Evolutionary conservation across 768 basidiomycete genomes (phyloP), one percentile per base, ranked within the genome.

Genomic region (Psilocybe tampanensis): DNA sequence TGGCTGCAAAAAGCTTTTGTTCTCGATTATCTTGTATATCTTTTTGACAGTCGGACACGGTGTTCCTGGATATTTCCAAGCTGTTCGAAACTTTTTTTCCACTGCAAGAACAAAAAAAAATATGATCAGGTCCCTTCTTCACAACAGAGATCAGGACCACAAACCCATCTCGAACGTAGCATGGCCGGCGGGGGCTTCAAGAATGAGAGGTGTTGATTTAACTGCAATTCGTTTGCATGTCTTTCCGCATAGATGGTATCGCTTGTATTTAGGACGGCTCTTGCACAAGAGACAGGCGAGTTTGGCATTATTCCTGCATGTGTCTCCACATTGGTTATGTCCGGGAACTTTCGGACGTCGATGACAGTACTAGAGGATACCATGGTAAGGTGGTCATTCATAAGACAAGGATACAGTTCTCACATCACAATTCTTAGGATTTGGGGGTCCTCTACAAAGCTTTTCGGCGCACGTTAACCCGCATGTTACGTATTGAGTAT

Each of bases 1-100:
- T 5, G 68, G 68, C 15, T 54, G 55, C 0, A 67, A 53, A 32
- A 68, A 66, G 15, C 51, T 55, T 19, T 56, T 60, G 54, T 61
- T 61, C 55, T 72, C 70, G 11, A 71, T 62, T 22, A 72, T 66
- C 61, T 70, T 72, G 61, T 64, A 71, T 4, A 72, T 60, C 24
- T 63, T 65, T 55, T 63, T 68, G 51, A 72, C 59, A 0, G 59
- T 19, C n/a, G 67, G 66, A 21, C 55, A 44, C 13, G 60, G 51
- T 6, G 36, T 57, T 12, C 50, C 59, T 2, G 57, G 58, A 12
- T 23, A 43, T 50, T 64, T 66, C 70, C 70, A 72, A 3, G 66
- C 60, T 7, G 22, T 54, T n/a, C 62, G 56, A 54, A 72, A 72
- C 50, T 68, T 69, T 26, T 61, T 64, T 42, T 66, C 61, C 45